A percentile compares a stretch with the other conserved stretches of the same genome.
Conservation (phyloP, 2,329 filamentous ascomycete genomes). For the Juglanconis oblonga region DNA sequence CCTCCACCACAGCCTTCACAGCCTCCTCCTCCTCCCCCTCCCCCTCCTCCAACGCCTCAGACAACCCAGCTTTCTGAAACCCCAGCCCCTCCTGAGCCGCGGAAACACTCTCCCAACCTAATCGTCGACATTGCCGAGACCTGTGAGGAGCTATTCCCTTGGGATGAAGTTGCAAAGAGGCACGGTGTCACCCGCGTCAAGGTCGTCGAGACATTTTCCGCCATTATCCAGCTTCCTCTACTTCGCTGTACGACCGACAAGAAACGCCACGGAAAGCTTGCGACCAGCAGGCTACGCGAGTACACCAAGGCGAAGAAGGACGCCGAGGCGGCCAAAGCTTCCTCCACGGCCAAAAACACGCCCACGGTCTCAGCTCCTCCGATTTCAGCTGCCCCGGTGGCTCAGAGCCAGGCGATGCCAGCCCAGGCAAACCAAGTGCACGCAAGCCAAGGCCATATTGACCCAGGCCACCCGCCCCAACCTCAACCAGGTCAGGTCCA, state of each 20-base stretch:
- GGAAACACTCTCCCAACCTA: slow-evolving; percentile 35
- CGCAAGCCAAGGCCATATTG: background rate
- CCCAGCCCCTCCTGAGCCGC: slow-evolving; percentile 23
- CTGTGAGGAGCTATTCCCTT: slow-evolving; percentile 43
- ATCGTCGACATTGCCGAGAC: slow-evolving; percentile 50
- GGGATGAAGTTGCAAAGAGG: slow-evolving; percentile 41
- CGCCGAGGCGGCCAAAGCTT: background rate
- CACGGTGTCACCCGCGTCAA: slow-evolving; percentile 41
- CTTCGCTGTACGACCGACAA: slow-evolving; percentile 43
- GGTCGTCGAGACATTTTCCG: slow-evolving; percentile 45
- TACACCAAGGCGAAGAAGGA: slow-evolving; percentile 39
- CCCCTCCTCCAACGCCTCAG: slow-evolving; percentile 17
- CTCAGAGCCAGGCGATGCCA: background rate
- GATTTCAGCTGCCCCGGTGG: background rate
- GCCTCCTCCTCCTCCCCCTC: background rate
- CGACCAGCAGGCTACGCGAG: slow-evolving; percentile 38
- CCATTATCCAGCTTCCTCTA: slow-evolving; percentile 46
- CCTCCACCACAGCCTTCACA: background rate
- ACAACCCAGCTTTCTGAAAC: background rate
- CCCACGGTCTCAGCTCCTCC: background rate
- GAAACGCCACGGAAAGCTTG: slow-evolving; percentile 38
- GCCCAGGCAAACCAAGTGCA: background rate
- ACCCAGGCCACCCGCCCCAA: background rate
- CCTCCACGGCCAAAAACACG: background rate
- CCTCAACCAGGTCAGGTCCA: slow-evolving; percentile 2